Evolutionary conservation across 2,329 filamentous ascomycete species (phyloP).

Genomic region (Xylaria sp.): DNA sequence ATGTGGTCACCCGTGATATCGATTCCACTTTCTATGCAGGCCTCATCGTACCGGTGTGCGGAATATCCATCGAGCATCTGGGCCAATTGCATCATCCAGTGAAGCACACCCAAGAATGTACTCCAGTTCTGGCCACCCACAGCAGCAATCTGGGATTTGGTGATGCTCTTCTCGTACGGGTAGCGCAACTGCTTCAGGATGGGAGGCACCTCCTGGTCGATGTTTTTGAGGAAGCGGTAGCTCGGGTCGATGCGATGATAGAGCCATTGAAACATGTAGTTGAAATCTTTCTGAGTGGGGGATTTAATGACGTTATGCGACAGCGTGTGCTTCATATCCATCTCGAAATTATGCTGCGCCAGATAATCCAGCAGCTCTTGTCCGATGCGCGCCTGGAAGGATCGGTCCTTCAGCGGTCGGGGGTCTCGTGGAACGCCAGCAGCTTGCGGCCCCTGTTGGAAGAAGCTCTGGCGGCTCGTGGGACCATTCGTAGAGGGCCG

Average conservation of each 20-base stretch:
- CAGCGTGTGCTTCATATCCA: constrained; percentile 96
- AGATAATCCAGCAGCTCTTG: constrained; percentile 93
- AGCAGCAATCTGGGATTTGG: constrained; percentile 93
- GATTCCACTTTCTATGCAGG: constrained; percentile 85
- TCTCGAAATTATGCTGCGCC: constrained; percentile 92
- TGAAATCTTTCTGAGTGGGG: constrained; percentile 98
- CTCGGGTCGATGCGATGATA: constrained; percentile 95
- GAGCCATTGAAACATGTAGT: constrained; percentile 96
- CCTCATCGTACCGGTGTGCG: constrained; percentile 84
- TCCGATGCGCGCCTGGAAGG: constrained; percentile 82
- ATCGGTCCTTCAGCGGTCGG: constrained; percentile 82
- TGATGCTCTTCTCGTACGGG: constrained; percentile 94
- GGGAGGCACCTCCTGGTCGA: constrained; percentile 93
- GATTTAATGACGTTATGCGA: constrained; percentile 91
- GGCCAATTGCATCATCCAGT: constrained; percentile 99
- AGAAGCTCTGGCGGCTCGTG: constrained; percentile 90
- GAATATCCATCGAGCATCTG: constrained; percentile 91
- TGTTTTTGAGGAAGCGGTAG: constrained; percentile 92
- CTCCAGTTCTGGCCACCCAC: constrained; percentile 98
- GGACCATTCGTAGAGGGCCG: constrained; percentile 75
- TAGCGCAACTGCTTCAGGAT: constrained; percentile 94
- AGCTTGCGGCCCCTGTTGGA: constrained; percentile 83
- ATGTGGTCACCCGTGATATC: constrained; percentile 92
- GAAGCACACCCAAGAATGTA: constrained; percentile 89
- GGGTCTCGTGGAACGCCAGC: constrained; percentile 89